Conservation (phyloP, 2,329 filamentous ascomycete genomes). For the Fusarium fracticaudum region DNA sequence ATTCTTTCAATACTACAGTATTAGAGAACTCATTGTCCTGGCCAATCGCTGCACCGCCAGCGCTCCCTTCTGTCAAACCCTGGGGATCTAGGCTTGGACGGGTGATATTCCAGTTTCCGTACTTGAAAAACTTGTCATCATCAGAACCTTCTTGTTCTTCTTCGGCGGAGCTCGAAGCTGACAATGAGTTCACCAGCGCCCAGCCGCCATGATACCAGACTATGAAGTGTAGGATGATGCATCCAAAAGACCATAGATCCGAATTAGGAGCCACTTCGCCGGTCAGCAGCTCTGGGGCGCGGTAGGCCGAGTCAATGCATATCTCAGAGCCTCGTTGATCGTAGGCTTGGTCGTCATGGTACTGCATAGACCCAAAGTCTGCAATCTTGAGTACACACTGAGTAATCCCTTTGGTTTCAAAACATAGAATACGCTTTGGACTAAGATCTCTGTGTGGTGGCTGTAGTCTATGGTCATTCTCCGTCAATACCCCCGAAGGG, state of each 20-base stretch:
- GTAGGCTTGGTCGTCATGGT: neutral
- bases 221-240: neutral
- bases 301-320: neutral
- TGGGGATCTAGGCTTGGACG: too few relatives aligned
- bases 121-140: neutral
- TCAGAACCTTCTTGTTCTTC: neutral
- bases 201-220: neutral
- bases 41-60: neutral
- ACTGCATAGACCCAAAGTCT: neutral
- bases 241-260: neutral
- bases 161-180: neutral
- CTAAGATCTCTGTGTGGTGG: neutral
- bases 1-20: neutral
- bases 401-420: neutral
- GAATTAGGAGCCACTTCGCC: neutral
- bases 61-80: fast-evolving
- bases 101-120: neutral
- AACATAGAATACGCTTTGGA: neutral
- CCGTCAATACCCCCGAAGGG: neutral
- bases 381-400: neutral
- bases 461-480: neutral
- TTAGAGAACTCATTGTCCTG: neutral
- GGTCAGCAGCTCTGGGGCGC: neutral
- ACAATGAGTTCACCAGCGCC: neutral
- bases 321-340: neutral